Evolutionary conservation across 2,329 filamentous ascomycete species (phyloP), one percentile per base, ranked within the genome.

Genomic region (Neonectria magnoliae): DNA sequence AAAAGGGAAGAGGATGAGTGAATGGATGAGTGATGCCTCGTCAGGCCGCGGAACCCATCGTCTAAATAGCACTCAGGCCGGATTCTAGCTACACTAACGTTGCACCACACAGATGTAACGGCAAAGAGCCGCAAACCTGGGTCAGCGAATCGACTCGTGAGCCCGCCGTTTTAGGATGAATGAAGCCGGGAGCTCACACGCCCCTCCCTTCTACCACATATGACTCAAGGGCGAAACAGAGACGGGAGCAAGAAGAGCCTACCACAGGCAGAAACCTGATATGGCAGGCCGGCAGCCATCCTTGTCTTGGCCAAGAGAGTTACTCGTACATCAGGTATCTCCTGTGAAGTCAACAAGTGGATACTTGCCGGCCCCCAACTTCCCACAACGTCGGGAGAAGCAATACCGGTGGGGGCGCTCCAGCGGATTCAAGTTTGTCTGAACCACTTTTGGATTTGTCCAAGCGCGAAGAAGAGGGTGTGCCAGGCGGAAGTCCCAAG

Each of bases 181-280:
- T 56, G 33, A 52, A 59, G n/a, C 56, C 38, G 33, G 44, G n/a
- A 60, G 57, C 36, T 50, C 45, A 59, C 64, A 66, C 64, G 47
- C 64, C 45, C 59, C 52, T 60, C 41, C 56, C 25, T 38, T n/a
- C 22, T 54, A 31, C 50, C 36, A 18, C 27, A 42, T 64, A 61
- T 69, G 67, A 69, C 64, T 67, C 55, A 66, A 70, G 33, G 53
- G 53, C 41, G 44, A 53, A 25, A 2, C 13, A 52, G 62, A 65
- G 51, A 68, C 44, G 65, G 52, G 58, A 55, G 50, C 31, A 57
- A 62, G 57, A 58, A 62, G 42, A 62, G 62, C 63, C 62, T 65
- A 60, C 54, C 61, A 65, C 65, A 73, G 71, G 70, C 71, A 73
- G 71, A 73, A 73, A 61, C 47, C 54, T 47, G 51, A 45, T 5